These are phyloP conservation scores for Neofusicoccum parvum DNA, from an alignment of 2,329 filamentous ascomycete genomes.

Conservation along the genomic window DNA sequence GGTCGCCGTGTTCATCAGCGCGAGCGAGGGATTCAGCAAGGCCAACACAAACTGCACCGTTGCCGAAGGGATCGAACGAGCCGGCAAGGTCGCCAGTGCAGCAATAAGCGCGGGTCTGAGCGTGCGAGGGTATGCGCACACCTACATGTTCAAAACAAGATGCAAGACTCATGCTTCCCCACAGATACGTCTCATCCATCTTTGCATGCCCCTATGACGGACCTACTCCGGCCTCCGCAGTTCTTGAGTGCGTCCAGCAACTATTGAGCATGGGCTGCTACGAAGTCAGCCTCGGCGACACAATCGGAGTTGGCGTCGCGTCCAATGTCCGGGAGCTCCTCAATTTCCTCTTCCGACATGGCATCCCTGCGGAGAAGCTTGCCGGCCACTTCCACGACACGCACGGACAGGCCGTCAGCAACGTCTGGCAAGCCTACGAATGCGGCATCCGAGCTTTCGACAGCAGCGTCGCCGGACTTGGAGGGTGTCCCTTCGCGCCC, in stretches of 20 bases:
- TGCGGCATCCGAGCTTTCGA: slow-evolving; percentile 32
- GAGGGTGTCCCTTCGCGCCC: slow-evolving; percentile 32
- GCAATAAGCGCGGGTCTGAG: slow-evolving; percentile 32
- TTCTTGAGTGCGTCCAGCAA: slow-evolving; percentile 24
- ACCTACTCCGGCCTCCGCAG: slow-evolving; percentile 26
- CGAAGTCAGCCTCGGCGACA: slow-evolving; percentile 33
- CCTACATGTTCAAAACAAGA: no score
- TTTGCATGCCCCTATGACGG: slow-evolving; percentile 44
- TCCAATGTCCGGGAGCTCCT: slow-evolving; percentile 36
- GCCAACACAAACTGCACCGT: slow-evolving; percentile 47
- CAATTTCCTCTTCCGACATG: slow-evolving; percentile 32
- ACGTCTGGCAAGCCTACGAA: slow-evolving; percentile 29
- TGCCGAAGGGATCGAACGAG: slow-evolving; percentile 39
- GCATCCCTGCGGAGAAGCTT: slow-evolving; percentile 26
- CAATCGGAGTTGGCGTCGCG: slow-evolving; percentile 29
- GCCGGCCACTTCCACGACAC: slow-evolving; percentile 36
- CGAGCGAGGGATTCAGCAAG: slow-evolving; percentile 46
- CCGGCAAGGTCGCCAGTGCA: slow-evolving; percentile 33
- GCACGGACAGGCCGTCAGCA: slow-evolving; percentile 33
- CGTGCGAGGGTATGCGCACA: slow-evolving; percentile 16
- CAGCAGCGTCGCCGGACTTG: slow-evolving; percentile 31
- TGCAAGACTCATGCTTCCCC: slow-evolving; percentile 20
- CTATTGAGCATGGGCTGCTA: slow-evolving; percentile 32
- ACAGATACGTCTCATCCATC: slow-evolving; percentile 36
- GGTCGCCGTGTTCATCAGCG: slow-evolving; percentile 46